A percentile compares a stretch with the other conserved stretches of the same genome.
These are phyloP conservation scores for Calonectria henricotiae DNA, from an alignment of 2,329 filamentous ascomycete species.

Conservation along the genomic window DNA sequence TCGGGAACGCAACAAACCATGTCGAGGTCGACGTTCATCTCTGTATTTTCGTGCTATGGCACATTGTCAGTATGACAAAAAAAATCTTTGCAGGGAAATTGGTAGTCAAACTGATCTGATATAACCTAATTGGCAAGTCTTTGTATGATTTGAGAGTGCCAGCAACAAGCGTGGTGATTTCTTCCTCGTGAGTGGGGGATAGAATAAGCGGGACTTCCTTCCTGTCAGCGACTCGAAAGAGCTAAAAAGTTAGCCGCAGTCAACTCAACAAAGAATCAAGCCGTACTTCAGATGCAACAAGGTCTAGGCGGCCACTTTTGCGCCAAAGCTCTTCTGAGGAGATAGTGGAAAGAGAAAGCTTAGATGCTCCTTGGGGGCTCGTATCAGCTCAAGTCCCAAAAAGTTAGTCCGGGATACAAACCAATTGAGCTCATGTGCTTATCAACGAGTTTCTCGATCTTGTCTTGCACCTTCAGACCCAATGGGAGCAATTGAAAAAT, in stretches of 20 bases:
- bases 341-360: constrained; percentile 86
- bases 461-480: constrained; percentile 89
- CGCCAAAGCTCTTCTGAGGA: constrained; percentile 90
- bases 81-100: neutral
- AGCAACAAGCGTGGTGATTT: constrained; percentile 88
- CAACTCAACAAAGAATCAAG: neutral
- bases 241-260: constrained; percentile 64
- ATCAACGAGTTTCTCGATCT: constrained; percentile 88
- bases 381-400: constrained; percentile 28
- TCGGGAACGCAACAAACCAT: constrained; percentile 88
- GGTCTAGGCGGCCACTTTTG: constrained; percentile 84
- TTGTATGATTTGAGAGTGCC: constrained; percentile 86
- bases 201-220: constrained; percentile 83
- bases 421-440: constrained; percentile 87
- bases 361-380: constrained; percentile 77
- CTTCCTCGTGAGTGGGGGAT: constrained; percentile 95
- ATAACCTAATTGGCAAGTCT: constrained; percentile 87
- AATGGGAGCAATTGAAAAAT: constrained; percentile 94
- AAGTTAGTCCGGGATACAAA: constrained; percentile 54
- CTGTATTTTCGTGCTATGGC: constrained; percentile 87
- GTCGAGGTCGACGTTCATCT: constrained; percentile 90
- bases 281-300: constrained; percentile 79
- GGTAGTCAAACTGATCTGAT: constrained; percentile 81
- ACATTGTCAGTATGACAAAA: constrained; percentile 41
- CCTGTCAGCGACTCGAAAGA: constrained; percentile 87